These are phyloP conservation scores for Decorospora gaudefroyi DNA, from an alignment of 2,329 filamentous ascomycete genomes.

Conservation along the genomic window DNA sequence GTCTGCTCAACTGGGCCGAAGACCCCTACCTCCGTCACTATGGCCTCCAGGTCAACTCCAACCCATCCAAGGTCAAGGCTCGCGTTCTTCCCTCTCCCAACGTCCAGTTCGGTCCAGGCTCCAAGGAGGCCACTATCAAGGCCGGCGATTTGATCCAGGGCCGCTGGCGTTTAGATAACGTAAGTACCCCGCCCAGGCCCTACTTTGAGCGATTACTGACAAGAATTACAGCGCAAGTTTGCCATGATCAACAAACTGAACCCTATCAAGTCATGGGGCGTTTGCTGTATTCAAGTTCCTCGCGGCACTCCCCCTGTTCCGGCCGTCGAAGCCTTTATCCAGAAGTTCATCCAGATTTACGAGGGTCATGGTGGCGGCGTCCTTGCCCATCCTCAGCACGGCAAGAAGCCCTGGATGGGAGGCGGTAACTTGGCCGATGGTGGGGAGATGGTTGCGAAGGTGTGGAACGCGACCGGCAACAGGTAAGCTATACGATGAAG, in stretches of 20 bases:
- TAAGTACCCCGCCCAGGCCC: background rate
- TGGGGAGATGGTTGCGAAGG: constrained; percentile 58
- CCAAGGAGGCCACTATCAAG: constrained; percentile 32
- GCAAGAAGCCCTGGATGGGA: constrained; percentile 41
- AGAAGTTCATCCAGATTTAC: constrained; percentile 66
- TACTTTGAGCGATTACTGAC: background rate
- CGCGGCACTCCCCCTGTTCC: constrained; percentile 50
- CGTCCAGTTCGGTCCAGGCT: constrained; percentile 63
- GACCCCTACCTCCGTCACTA: constrained; percentile 76
- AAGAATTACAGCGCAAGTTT: constrained; percentile 69
- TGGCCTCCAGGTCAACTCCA: constrained; percentile 68
- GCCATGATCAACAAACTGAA: constrained; percentile 61
- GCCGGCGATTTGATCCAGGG: constrained; percentile 60
- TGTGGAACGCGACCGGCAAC: constrained; percentile 62
- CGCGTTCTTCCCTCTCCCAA: constrained; percentile 71
- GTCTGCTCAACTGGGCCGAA: constrained; percentile 66
- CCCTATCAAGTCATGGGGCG: constrained; percentile 73
- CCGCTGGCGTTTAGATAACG: constrained; percentile 77
- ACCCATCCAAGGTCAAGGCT: constrained; percentile 68
- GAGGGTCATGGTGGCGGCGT: constrained; percentile 64
- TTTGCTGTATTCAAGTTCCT: constrained; percentile 67
- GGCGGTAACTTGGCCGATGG: constrained; percentile 40
- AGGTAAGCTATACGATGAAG: constrained; percentile 33
- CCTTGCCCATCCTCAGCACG: constrained; percentile 30
- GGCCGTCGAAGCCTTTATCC: constrained; percentile 59